A percentile compares a stretch with the other conserved stretches of the same genome.
phyloP scores from a whole-genome alignment of 768 basidiomycete genomes.

The Xerocomus brunneocitrinus region DNA sequence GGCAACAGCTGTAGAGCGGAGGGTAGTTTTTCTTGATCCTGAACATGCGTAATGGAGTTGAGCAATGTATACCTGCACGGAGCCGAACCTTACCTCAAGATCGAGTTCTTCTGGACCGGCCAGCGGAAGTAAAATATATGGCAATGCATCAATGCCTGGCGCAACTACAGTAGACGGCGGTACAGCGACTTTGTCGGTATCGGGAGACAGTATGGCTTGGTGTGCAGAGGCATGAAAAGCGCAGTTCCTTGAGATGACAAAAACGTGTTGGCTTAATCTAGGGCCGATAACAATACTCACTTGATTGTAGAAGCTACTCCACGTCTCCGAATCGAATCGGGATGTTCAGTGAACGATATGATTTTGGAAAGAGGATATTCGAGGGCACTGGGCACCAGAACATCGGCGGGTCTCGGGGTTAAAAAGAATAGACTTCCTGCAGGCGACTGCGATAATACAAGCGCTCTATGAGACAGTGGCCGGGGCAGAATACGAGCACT shows the following conservation, averaged over 20 bases:
- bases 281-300: constrained; percentile 36
- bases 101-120: constrained; percentile 96
- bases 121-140: constrained; percentile 82
- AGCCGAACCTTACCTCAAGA: constrained; percentile 58
- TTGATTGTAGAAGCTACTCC: constrained; percentile 88
- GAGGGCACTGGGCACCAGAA: constrained; percentile 39
- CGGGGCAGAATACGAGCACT: constrained; percentile 16
- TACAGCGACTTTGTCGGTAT: constrained; percentile 50
- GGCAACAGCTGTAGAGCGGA: constrained; percentile 84
- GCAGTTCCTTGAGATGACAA: constrained; percentile 56
- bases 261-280: constrained; percentile 9
- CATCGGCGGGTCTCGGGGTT: constrained; percentile 55
- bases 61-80: neutral
- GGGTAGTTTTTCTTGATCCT: constrained; percentile 89
- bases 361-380: constrained; percentile 85
- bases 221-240: constrained; percentile 67
- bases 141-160: constrained; percentile 80
- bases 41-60: constrained; percentile 1
- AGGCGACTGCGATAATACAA: constrained; percentile 47
- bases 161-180: constrained; percentile 54
- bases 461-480: neutral
- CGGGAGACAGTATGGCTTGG: constrained; percentile 63
- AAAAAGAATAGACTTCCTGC: constrained; percentile 78
- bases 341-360: constrained; percentile 85
- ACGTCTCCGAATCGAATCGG: constrained; percentile 78